Conservation (phyloP, 2,329 filamentous ascomycete genomes). For the Tolypocladium ophioglossoides region DNA sequence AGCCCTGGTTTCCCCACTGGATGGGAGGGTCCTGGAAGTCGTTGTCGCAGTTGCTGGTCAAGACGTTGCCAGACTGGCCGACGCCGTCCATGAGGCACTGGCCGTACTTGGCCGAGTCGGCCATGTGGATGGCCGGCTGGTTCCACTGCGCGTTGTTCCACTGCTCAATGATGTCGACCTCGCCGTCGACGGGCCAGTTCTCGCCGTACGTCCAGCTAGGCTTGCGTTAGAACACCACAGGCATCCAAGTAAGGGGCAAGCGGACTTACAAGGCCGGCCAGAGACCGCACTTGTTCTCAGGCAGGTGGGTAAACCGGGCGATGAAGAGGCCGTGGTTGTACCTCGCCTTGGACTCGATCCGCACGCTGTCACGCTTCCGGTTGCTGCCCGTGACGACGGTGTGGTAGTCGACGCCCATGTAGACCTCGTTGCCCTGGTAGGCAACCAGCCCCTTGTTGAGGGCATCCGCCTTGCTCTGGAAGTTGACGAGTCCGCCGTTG, state of each 20-base stretch:
- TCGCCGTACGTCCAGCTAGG: conserved; percentile 36
- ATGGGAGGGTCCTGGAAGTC: conserved; percentile 17
- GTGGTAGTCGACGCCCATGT: conserved; percentile 27
- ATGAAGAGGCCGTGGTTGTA: conserved; percentile 62
- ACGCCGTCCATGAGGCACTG: conserved; percentile 20
- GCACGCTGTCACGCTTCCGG: conserved; percentile 43
- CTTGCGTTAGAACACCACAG: neutral
- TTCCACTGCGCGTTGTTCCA: conserved; percentile 47
- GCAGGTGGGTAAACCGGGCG: conserved; percentile 59
- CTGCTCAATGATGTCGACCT: conserved; percentile 59
- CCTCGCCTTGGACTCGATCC: conserved; percentile 49
- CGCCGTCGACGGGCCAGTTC: conserved; percentile 50
- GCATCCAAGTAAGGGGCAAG: neutral
- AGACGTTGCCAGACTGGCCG: conserved; percentile 19
- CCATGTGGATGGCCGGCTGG: conserved; percentile 49
- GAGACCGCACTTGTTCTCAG: conserved; percentile 51
- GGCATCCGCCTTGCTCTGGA: conserved; percentile 25
- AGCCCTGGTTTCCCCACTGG: conserved; percentile 29
- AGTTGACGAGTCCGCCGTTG: conserved; percentile 56
- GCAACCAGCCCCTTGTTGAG: conserved; percentile 21
- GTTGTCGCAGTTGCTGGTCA: conserved; percentile 30
- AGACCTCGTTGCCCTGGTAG: conserved; percentile 21
- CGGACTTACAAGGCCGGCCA: conserved; percentile 57
- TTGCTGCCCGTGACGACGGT: conserved; percentile 12
- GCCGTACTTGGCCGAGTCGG: conserved; percentile 17